These are phyloP conservation scores for Paraphoma sp. DNA, from an alignment of 2,329 filamentous ascomycete genomes.

Conservation along the genomic window DNA sequence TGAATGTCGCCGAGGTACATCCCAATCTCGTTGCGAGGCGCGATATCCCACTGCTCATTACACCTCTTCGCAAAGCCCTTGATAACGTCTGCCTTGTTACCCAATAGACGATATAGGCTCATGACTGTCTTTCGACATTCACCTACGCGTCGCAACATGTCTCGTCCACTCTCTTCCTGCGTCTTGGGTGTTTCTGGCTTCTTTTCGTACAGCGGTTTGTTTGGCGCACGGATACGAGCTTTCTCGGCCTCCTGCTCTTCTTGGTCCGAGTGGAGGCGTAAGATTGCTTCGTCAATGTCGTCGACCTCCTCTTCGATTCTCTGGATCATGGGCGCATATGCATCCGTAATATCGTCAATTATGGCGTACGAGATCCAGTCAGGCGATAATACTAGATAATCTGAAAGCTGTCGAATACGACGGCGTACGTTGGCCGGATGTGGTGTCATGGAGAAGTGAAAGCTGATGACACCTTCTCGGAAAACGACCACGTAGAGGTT, in stretches of 20 bases:
- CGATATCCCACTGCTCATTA: conserved; percentile 97
- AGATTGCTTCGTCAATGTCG: conserved; percentile 91
- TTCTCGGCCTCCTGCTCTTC: conserved; percentile 38
- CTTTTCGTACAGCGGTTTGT: conserved; percentile 45
- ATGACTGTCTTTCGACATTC: conserved; percentile 98
- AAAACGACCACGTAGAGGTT: conserved; percentile 99
- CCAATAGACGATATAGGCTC: conserved; percentile 88
- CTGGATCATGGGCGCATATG: conserved; percentile 90
- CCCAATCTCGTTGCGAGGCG: conserved; percentile 94
- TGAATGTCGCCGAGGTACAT: conserved; percentile 97
- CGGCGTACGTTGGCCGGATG: conserved; percentile 95
- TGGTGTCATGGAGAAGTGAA: conserved; percentile 95
- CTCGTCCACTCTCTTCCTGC: conserved; percentile 60
- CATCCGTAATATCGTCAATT: conserved; percentile 98
- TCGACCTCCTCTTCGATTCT: conserved; percentile 96
- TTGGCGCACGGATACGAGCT: conserved; percentile 28
- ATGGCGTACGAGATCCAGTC: conserved; percentile 99
- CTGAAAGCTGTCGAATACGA: conserved; percentile 88
- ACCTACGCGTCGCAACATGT: conserved; percentile 92
- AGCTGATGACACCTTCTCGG: conserved; percentile 91
- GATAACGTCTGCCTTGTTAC: conserved; percentile 98
- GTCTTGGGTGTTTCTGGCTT: conserved; percentile 51
- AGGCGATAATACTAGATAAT: conserved; percentile 89
- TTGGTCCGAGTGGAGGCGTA: conserved; percentile 75
- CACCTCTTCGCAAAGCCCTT: conserved; percentile 98